Conservation (phyloP, 495 filamentous ascomycete genomes). For the Aeminium ludgeri region DNA sequence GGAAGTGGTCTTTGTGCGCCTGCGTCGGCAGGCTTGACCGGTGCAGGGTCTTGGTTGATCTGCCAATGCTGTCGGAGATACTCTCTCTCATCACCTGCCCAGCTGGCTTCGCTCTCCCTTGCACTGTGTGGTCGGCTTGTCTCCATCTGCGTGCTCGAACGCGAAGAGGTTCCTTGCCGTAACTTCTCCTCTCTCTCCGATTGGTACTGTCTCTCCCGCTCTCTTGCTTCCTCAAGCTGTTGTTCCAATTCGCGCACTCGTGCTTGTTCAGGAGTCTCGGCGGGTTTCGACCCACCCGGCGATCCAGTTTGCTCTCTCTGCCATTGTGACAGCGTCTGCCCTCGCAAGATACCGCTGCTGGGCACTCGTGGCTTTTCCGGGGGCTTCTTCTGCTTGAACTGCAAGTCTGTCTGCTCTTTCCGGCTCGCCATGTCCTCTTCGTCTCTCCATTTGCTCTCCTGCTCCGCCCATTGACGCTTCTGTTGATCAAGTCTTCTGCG, state of each 20-base stretch:
- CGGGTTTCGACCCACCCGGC: constrained; percentile 20
- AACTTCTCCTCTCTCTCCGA: constrained; percentile 51
- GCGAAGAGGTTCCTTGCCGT: constrained; percentile 8
- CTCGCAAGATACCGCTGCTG: constrained; percentile 52
- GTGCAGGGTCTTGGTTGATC: constrained; percentile 19
- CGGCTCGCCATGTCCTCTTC: constrained; percentile 55
- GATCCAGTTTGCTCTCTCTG: constrained; percentile 36
- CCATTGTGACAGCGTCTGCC: constrained; percentile 77
- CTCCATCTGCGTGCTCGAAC: neutral
- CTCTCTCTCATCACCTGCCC: constrained; percentile 57
- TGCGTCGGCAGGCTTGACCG: constrained; percentile 5
- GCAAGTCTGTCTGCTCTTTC: constrained; percentile 55
- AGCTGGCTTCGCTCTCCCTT: constrained; percentile 41
- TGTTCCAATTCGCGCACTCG: constrained; percentile 70
- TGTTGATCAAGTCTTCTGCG: constrained; percentile 53
- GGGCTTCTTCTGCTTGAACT: constrained; percentile 41
- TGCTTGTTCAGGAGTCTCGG: constrained; percentile 25
- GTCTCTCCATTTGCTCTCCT: constrained; percentile 64
- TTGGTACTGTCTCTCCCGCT: constrained; percentile 74
- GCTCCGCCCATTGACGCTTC: constrained; percentile 65
- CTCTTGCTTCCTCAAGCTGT: constrained; percentile 69
- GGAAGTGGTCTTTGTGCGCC: constrained; percentile 8
- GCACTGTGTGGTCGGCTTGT: no score
- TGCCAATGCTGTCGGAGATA: constrained; percentile 56
- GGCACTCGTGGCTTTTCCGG: constrained; percentile 27